These are phyloP conservation scores for Scutellaria minor DNA, from an alignment of 257 asterid species.

Conservation along the genomic window DNA sequence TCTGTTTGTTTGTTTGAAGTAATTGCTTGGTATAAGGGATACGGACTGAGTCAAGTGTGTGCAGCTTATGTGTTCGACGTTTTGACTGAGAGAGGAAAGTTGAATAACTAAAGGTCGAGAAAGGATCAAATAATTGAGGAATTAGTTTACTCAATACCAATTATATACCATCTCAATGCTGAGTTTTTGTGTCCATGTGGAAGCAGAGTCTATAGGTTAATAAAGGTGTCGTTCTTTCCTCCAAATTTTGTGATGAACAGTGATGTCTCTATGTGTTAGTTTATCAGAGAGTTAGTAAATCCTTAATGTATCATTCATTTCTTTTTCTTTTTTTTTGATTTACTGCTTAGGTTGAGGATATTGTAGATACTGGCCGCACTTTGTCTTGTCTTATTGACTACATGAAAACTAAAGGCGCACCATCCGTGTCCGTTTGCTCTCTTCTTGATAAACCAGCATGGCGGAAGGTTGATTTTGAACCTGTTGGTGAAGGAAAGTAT, in stretches of 20 bases:
- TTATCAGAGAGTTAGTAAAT: not conserved
- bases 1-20: not conserved
- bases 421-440: constrained; percentile 83
- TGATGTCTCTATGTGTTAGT: not conserved
- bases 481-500: constrained; percentile 81
- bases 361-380: constrained; percentile 92
- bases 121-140: not conserved
- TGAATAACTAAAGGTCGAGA: not conserved
- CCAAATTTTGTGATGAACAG: not conserved
- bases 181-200: not conserved
- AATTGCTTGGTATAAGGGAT: constrained; percentile 7
- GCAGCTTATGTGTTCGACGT: constrained; percentile 19
- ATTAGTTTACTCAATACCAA: not conserved
- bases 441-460: constrained; percentile 79
- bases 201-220: too few relatives aligned
- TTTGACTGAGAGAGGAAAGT: constrained; percentile 21
- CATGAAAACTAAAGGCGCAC: constrained; percentile 79
- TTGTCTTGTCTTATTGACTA: constrained; percentile 64
- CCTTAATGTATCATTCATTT: not conserved
- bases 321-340: not conserved
- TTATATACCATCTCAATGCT: not conserved
- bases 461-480: constrained; percentile 66
- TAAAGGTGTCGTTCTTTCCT: not conserved
- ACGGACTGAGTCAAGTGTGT: not conserved
- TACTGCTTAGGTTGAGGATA: constrained; percentile 77